Percentiles rank a stretch among this genome's conserved stretches.
These are phyloP conservation scores for Aspergillus sp. DNA, from an alignment of 2,329 filamentous ascomycete species.

Conservation along the genomic window DNA sequence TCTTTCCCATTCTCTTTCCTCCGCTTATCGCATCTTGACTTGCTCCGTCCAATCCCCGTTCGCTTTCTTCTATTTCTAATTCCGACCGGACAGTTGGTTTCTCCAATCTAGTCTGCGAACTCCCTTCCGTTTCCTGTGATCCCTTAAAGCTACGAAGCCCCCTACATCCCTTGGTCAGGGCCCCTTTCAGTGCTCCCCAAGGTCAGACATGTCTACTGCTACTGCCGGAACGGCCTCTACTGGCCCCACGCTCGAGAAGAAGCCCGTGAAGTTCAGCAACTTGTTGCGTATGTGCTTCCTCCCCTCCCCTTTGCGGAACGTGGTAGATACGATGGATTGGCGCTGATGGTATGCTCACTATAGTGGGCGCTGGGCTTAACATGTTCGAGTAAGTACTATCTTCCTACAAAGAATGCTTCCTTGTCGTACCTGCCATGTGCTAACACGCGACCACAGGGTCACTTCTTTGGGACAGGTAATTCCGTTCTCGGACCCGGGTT, in stretches of 20 bases:
- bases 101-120: background rate
- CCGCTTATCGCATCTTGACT: too few species aligned
- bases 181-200: constrained; percentile 60
- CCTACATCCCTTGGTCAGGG: constrained; percentile 97
- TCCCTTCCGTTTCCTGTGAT: constrained; percentile 13
- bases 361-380: constrained; percentile 86
- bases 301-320: background rate
- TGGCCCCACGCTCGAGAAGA: constrained; percentile 80
- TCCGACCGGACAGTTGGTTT: background rate
- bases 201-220: constrained; percentile 56
- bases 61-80: background rate
- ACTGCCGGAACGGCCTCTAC: constrained; percentile 51
- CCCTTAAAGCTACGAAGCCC: constrained; percentile 73
- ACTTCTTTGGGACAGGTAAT: constrained; percentile 66
- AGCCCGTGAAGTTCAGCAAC: constrained; percentile 99
- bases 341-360: constrained; percentile 19
- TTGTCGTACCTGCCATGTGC: constrained; percentile 2
- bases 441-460: constrained; percentile 48
- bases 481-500: background rate
- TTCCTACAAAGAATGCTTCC: background rate
- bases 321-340: constrained; percentile 14
- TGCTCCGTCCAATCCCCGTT: background rate
- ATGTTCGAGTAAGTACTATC: constrained; percentile 74
- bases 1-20: too few species aligned
- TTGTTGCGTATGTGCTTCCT: constrained; percentile 63